Base-by-base conservation (phyloP, 345 rosid species). In the Arabis alpina region DNA sequence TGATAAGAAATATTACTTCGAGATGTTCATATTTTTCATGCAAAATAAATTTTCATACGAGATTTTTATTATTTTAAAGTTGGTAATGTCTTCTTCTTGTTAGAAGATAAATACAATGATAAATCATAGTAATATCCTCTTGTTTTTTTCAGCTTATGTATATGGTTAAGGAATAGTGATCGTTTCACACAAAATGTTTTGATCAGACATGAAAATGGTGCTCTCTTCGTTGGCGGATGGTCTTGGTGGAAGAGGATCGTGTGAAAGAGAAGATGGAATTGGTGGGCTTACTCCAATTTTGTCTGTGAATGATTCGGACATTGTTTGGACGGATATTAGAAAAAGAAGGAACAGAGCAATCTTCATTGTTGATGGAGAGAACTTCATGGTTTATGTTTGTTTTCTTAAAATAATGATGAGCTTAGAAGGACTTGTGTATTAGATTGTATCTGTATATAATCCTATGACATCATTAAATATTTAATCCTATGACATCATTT, bases 261-360 rank as follows among this genome's bases (percentile, higher is more conserved):
- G 1, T 23, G 48, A 1, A 59, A 34, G 48, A 41, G 64, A 8
- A 40, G 64, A 40, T 24, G 23, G 10, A 11, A 2, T 1, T 59
- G 12, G n/a, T n/a, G n/a, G n/a, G n/a, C n/a, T n/a, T n/a, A n/a
- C 4, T 13, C 36, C 19, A 49, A 19, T 24, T 59, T 41, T 8
- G 36, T 59, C 49, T 5, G 32, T 57, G 47, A 57, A 57, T 9
- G 47, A 45, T 57, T 10, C 24, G 37, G 64, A 36, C 8, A 42
- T 42, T 24, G 36, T 41, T 42, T 59, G 64, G 50, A 14, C 16
- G 12, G 50, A 3, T 59, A 59, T 40, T 59, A 59, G 48, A 24
- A 59, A 49, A 59, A 41, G 48, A 41, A 59, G 8, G 24, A 58
- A 13, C 19, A 41, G 12, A 40, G 64, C 48, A 40, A 58, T 58